These are phyloP conservation scores for Hyaloperonospora brassicae DNA, from an alignment of 352 stramenopile genomes.

Conservation along the genomic window DNA sequence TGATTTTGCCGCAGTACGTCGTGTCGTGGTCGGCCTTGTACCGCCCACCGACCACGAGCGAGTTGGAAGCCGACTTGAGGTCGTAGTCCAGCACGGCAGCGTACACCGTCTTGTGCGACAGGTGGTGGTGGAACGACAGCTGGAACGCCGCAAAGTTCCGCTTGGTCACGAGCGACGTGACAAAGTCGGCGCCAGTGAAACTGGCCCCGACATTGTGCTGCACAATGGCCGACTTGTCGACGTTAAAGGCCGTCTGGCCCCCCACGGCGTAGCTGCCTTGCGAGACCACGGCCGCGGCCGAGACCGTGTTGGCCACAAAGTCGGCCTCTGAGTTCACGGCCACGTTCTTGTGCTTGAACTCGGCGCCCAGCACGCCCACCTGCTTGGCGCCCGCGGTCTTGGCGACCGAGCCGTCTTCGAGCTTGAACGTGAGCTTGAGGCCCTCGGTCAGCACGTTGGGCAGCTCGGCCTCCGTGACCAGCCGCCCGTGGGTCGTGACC, in stretches of 20 bases:
- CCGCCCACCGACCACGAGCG: slow-evolving; percentile 62
- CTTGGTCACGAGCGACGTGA: slow-evolving; percentile 65
- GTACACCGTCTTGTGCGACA: slow-evolving; percentile 70
- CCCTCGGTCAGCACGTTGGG: slow-evolving; percentile 69
- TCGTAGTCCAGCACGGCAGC: slow-evolving; percentile 77
- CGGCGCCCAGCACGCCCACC: slow-evolving; percentile 61
- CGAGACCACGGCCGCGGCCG: slow-evolving; percentile 39
- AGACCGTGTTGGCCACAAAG: slow-evolving; percentile 67
- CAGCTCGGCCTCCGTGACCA: slow-evolving; percentile 70
- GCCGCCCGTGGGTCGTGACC: slow-evolving; percentile 69
- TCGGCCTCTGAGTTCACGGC: slow-evolving; percentile 67
- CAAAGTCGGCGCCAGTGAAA: slow-evolving; percentile 60
- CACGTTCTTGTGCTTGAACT: slow-evolving; percentile 75
- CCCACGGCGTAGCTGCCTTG: slow-evolving; percentile 63
- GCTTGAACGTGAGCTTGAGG: slow-evolving; percentile 78
- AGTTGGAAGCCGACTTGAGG: slow-evolving; percentile 76
- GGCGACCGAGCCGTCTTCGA: slow-evolving; percentile 70
- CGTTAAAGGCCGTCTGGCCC: slow-evolving; percentile 68
- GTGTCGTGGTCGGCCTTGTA: slow-evolving; percentile 71
- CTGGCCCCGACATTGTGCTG: slow-evolving; percentile 74
- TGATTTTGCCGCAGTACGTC: slow-evolving; percentile 76
- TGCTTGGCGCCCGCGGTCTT: slow-evolving; percentile 68
- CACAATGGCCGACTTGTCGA: slow-evolving; percentile 69
- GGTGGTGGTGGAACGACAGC: slow-evolving; percentile 77
- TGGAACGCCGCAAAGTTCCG: slow-evolving; percentile 77